phyloP scores from a whole-genome alignment of 306 rosid genomes.

The Styphnolobium japonicum region DNA sequence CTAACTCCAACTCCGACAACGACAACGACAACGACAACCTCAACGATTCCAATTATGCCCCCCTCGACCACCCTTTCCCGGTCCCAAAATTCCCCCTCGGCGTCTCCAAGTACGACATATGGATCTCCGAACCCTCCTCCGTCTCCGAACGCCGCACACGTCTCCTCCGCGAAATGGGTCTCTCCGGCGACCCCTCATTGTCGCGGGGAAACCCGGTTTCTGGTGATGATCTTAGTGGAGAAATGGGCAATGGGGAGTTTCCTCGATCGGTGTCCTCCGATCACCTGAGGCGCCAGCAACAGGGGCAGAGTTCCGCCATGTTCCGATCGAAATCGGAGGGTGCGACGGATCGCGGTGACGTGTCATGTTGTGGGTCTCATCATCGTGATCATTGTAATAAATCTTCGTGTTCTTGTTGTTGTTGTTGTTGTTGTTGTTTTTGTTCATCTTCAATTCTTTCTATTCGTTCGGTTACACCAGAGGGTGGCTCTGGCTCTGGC shows the following conservation, averaged over 20 bases:
- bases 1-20: constrained; percentile 56
- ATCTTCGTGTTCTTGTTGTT: constrained; percentile 22
- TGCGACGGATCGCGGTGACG: constrained; percentile 9
- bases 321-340: constrained; percentile 68
- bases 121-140: constrained; percentile 95
- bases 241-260: constrained; percentile 33
- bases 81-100: constrained; percentile 59
- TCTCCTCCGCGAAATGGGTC: constrained; percentile 76
- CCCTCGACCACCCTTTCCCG: constrained; percentile 36
- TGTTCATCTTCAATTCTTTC: constrained; percentile 27
- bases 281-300: constrained; percentile 30
- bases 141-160: constrained; percentile 82
- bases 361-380: neutral
- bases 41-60: constrained; percentile 30
- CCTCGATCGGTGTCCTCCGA: constrained; percentile 54
- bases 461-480: too few species aligned
- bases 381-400: constrained; percentile 28
- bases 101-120: constrained; percentile 65
- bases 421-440: neutral
- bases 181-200: constrained; percentile 58
- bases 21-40: constrained; percentile 14
- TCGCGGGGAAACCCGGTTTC: constrained; percentile 36
- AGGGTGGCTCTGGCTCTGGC: too few species aligned
- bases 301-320: constrained; percentile 22
- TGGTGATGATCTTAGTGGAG: constrained; percentile 14